Evolutionary conservation across 352 stramenopile genomes (phyloP), one percentile per base, ranked within the genome.

Genomic region (Phytophthora idaei): DNA sequence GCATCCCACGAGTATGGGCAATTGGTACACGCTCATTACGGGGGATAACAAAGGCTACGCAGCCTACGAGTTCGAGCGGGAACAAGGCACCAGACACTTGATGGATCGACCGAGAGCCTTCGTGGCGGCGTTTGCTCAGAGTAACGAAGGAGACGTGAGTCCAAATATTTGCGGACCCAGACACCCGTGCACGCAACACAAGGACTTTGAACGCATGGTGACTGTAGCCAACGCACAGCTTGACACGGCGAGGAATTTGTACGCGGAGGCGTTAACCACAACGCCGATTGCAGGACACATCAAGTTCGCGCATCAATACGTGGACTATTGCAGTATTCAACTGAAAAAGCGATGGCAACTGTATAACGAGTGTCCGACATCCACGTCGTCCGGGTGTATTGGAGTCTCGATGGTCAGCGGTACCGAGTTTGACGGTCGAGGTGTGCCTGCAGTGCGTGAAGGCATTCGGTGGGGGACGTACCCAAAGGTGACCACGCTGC

Each of bases 41-140:
- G 91, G 92, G 17, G 94, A 98, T 74, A 98, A 98, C 78, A 98
- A 98, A 64, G 94, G 92, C 1, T 97, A 96, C 63, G 91, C 91
- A 0, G 88, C 87, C 1, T 91, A 97, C 45, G 67, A 93, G 29
- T 96, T 98, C 68, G 93, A 98, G 69, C 79, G 85, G 34, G 78
- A 95, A 50, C 73, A 81, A 17, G 95, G 94, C 32, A 92, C 82
- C 5, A 78, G 82, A 46, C 82, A 95, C 59, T 69, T 95, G 48
- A 76, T 96, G 64, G 83, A 95, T 50, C 82, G 88, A 11, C 87
- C 86, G 27, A 79, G 90, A 11, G 81, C 74, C n/a, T 98, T 98
- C 54, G 90, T 98, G 6, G 91, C 93, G 0, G 92, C 93, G 1
- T 98, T 98, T 69, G 92, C 92, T 7, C 94, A 96, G 59, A 97